A percentile compares a stretch with the other conserved stretches of the same genome.
phyloP scores from a whole-genome alignment of 2,329 filamentous ascomycete genomes.

The Verticillium alfalfae region DNA sequence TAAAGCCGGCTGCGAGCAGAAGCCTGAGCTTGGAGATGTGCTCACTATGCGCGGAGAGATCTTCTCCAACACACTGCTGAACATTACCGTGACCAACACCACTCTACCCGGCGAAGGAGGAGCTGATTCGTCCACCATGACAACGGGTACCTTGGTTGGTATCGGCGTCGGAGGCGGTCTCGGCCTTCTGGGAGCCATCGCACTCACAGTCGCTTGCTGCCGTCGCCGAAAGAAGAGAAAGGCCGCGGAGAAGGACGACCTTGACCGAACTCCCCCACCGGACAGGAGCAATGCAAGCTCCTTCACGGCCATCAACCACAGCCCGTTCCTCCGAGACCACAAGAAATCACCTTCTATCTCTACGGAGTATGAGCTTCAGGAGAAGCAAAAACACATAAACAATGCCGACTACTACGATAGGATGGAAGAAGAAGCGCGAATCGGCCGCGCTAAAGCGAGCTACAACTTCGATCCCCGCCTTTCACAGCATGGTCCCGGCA shows the following conservation, averaged over 20 bases:
- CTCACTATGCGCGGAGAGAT: constrained; percentile 33
- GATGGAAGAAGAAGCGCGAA: constrained; percentile 22
- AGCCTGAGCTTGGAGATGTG: constrained; percentile 28
- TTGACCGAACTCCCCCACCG: constrained; percentile 8
- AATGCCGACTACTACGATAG: constrained; percentile 35
- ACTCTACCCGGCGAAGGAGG: constrained; percentile 17
- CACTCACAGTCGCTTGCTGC: constrained; percentile 43
- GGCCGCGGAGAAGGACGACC: constrained; percentile 17
- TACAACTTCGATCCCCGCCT: constrained; percentile 22
- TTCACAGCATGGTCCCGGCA: constrained; percentile 13
- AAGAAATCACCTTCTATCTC: constrained; percentile 18
- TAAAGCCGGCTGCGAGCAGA: constrained; percentile 40
- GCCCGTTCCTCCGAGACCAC: constrained; percentile 15
- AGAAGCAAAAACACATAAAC: constrained; percentile 18
- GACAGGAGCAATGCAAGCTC: constrained; percentile 9
- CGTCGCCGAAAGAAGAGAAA: constrained; percentile 31
- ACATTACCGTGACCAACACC: constrained; percentile 29
- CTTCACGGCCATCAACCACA: constrained; percentile 9
- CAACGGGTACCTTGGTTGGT: constrained; percentile 45
- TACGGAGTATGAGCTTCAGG: constrained; percentile 13
- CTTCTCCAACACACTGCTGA: constrained; percentile 30
- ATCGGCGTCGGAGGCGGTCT: constrained; percentile 43
- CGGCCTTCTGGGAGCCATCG: constrained; percentile 32
- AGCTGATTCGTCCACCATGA: constrained; percentile 25
- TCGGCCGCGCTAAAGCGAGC: constrained; percentile 6